Base-by-base conservation (phyloP, 345 rosid species). In the Eutrema yunnanense region DNA sequence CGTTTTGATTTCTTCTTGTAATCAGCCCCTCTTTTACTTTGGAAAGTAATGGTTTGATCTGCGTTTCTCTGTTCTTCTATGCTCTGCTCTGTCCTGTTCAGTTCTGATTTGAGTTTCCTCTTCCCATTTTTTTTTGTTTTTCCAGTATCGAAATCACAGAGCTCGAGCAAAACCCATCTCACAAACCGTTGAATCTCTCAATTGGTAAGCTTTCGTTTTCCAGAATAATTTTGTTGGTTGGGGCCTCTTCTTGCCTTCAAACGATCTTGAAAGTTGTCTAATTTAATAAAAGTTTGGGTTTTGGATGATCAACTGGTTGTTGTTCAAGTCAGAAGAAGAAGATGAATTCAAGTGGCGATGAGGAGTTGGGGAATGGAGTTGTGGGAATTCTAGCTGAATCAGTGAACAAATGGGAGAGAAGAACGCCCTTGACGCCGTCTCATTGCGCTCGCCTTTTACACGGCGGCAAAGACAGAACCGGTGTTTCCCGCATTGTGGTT, bases 351-450 rank as follows among this genome's bases (percentile, higher is more conserved):
- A 73, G 59, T 40, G 78, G 44, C 2, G 52, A 32, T 41, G 62
- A 71, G 22, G 88, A 82, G 91, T 81, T 94, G 26, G 97, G 98
- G 43, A 91, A 94, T 62, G 97, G 96, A 81, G 87, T 91, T 22
- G 89, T 94, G 5, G 97, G 98, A 16, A 87, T 94, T 37, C 78
- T 94, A 34, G 81, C 95, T 0, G 98, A 94, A 78, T 73, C 95
- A 0, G 85, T 74, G 46, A 91, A 89, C 76, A 94, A 89, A 57
- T 94, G 97, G 98, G 98, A 94, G 79, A 85, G 98, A 76, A 83
- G 98, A 81, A 91, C 76, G 10, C 98, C 98, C 36, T 38, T 94
- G 34, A 84, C 98, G 12, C 98, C 97, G 1, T 85, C 97, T 1
- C 92, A 94, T 66, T 94, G 98, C 30, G 97, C 97, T 29, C 83